Conservation (phyloP, 1,284 basidiomycete species). For the Coniferiporia weirii region DNA sequence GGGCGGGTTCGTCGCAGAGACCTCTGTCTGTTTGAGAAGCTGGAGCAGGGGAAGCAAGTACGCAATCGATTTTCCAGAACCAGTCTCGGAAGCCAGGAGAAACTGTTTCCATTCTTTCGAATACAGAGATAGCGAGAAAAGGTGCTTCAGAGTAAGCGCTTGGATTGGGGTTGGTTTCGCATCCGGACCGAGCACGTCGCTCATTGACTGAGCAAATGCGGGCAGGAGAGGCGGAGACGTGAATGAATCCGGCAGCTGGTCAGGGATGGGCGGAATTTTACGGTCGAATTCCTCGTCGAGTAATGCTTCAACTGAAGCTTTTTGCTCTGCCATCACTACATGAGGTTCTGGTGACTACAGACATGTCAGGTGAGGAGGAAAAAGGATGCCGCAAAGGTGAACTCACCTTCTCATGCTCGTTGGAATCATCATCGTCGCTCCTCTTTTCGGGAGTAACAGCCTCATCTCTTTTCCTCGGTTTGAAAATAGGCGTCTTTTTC, state of each 20-base stretch:
- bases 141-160: conserved; percentile 56
- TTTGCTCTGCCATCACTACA: conserved; percentile 14
- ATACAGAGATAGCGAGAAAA: conserved; percentile 33
- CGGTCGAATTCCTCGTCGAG: conserved; percentile 38
- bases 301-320: conserved; percentile 23
- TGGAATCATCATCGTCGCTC: background rate
- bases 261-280: conserved; percentile 19
- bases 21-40: conserved; percentile 61
- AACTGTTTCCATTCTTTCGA: conserved; percentile 43
- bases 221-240: conserved; percentile 62
- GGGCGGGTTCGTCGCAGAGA: conserved; percentile 16
- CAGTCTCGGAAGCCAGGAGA: conserved; percentile 81
- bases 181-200: conserved; percentile 48
- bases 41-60: conserved; percentile 82
- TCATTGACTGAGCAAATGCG: conserved; percentile 52
- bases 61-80: conserved; percentile 87
- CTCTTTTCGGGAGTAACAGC: background rate
- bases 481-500: conserved; percentile 25
- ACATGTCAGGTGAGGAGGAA: background rate
- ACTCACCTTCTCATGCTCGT: background rate
- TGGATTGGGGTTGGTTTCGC: conserved; percentile 71
- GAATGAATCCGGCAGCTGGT: conserved; percentile 36
- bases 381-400: background rate
- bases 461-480: background rate
- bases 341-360: background rate